Evolutionary conservation across 192 early-diverging fungal genomes (phyloP).

Genomic region (Radiomyces spectabilis): DNA sequence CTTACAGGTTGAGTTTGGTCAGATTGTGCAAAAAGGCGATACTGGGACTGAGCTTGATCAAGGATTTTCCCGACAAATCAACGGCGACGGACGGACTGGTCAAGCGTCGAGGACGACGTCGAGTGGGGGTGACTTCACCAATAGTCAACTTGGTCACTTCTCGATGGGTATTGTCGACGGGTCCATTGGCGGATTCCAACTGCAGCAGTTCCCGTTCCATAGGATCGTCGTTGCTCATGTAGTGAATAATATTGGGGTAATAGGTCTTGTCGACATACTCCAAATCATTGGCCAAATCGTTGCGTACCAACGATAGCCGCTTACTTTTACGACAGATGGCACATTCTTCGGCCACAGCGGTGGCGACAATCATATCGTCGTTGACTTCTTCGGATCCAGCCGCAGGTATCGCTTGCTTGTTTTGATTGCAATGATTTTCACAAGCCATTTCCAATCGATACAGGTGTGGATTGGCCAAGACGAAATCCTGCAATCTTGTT

Average conservation of each 20-base stretch:
- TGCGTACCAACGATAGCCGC: constrained; percentile 8
- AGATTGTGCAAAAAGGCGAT: constrained; percentile 57
- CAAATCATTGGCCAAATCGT: constrained; percentile 16
- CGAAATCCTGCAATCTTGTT: constrained; percentile 1
- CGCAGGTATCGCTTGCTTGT: background rate
- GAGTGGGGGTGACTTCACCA: constrained; percentile 5
- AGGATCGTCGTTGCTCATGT: background rate
- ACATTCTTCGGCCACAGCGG: background rate
- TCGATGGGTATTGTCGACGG: constrained; percentile 8
- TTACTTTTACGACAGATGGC: constrained; percentile 4
- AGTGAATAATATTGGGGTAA: constrained; percentile 7
- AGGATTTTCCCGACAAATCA: constrained; percentile 48
- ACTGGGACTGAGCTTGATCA: constrained; percentile 60
- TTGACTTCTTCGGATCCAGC: background rate
- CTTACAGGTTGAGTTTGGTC: constrained; percentile 67
- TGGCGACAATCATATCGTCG: background rate
- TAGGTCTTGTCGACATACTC: constrained; percentile 28
- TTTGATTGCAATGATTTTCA: background rate
- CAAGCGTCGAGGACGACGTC: background rate
- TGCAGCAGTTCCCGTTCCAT: background rate
- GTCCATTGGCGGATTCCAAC: constrained; percentile 20
- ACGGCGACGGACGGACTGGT: constrained; percentile 17
- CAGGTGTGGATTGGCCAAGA: constrained; percentile 12
- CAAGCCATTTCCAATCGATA: constrained; percentile 12
- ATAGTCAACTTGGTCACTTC: constrained; percentile 7